Percentiles rank a stretch among this genome's conserved stretches.
Conservation (phyloP, 2,329 filamentous ascomycete species). For the Lasiodiplodia sp. region DNA sequence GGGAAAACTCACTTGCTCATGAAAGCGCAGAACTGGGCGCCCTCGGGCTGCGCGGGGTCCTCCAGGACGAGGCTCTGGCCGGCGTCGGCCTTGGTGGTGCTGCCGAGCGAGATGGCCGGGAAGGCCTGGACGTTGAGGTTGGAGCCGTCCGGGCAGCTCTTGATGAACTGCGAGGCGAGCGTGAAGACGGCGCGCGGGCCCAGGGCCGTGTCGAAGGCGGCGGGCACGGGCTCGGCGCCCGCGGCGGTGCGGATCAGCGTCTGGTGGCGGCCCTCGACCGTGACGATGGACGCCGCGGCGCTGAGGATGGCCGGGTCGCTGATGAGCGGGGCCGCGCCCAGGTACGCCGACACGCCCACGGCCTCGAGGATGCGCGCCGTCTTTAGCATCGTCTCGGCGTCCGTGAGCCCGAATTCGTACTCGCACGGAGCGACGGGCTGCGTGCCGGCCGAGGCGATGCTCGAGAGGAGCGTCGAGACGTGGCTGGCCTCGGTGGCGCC, state of each 20-base stretch:
- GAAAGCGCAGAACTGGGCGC: constrained; percentile 70
- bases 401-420: constrained; percentile 75
- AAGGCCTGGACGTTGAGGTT: constrained; percentile 70
- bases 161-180: constrained; percentile 76
- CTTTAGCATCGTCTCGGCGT: constrained; percentile 70
- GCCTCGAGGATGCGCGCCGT: constrained; percentile 75
- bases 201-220: constrained; percentile 74
- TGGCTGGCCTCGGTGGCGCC: constrained; percentile 70
- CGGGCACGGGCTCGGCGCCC: constrained; percentile 67
- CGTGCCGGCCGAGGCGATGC: constrained; percentile 68
- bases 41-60: constrained; percentile 44
- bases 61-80: constrained; percentile 50
- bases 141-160: constrained; percentile 69
- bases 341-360: constrained; percentile 75
- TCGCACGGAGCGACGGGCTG: constrained; percentile 72
- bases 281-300: constrained; percentile 74
- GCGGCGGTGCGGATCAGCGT: constrained; percentile 72
- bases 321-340: constrained; percentile 73
- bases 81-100: constrained; percentile 32
- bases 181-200: constrained; percentile 74
- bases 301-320: constrained; percentile 66
- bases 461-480: constrained; percentile 65
- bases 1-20: constrained; percentile 62
- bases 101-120: constrained; percentile 59
- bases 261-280: constrained; percentile 77